phyloP scores from a whole-genome alignment of 2,329 filamentous ascomycete species.

The Cryphonectria parasitica region DNA sequence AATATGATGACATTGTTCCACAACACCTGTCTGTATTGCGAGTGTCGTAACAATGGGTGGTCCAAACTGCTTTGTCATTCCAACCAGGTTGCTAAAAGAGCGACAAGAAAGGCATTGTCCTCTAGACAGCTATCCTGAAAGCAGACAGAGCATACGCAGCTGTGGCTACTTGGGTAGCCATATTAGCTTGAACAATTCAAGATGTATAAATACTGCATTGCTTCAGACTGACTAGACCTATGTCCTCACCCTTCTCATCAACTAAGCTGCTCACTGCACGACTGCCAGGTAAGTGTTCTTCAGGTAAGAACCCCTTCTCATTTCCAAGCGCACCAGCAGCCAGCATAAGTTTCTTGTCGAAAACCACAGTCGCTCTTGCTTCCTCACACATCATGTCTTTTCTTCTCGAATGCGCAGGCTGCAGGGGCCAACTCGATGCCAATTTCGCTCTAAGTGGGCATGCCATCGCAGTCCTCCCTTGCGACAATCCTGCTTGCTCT shows the following conservation, averaged over 20 bases:
- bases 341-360: background rate
- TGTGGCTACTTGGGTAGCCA: background rate
- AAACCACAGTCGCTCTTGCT: background rate
- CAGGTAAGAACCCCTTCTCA: background rate
- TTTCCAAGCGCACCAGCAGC: background rate
- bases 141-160: background rate
- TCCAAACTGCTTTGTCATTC: background rate
- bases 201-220: background rate
- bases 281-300: background rate
- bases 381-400: background rate
- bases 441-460: background rate
- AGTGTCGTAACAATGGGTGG: no score
- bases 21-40: background rate
- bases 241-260: background rate
- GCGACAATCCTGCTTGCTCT: background rate
- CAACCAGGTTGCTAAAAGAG: background rate
- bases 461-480: background rate
- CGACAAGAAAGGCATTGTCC: background rate
- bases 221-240: background rate
- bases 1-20: background rate
- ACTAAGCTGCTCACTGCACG: background rate
- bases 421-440: background rate
- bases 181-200: background rate
- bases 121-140: background rate
- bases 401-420: background rate